Base-by-base conservation (phyloP, 78 protist genomes). In the Speleostelium caveatum region DNA sequence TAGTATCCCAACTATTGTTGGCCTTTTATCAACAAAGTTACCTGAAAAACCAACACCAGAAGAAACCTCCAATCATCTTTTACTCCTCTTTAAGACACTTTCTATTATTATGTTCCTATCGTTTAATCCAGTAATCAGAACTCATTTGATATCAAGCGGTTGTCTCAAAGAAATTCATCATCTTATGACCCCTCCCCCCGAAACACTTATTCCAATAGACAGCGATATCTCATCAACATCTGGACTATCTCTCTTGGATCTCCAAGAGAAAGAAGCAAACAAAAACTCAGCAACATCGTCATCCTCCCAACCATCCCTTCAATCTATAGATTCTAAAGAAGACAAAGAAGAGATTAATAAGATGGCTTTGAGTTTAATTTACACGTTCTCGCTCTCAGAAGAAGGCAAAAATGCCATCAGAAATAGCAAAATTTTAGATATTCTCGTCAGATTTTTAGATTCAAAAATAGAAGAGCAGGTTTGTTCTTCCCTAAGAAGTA, bases 121-220 rank as follows among this genome's bases (percentile, higher is more conserved):
- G 16, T 17, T 16, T 21, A 80, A 67, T 53, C 41, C 61, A 10
- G 21, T 36, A 24, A 53, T 42, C 10, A 65, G 89, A 58, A 67
- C 32, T 24, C 33, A 32, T 14, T 55, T 80, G 21, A 32, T 80
- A 1, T 30, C 53, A 0, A 36, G 56, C 33, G 72, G 42, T 24
- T 80, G 59, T 33, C 30, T 80, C 49, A 80, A 80, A 39, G 33
- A 26, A 26, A 22, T 80, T 5, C 26, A 35, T 1, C 17, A 42
- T 28, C 41, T 80, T 28, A 24, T 80, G 58, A 53, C 89, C 14
- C 89, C 89, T 56, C 89, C 89, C 65, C 89, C 89, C 19, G 89
- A 80, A 30, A 51, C 51, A 3, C 30, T 80, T 28, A 49, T 80
- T 45, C 53, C 89, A 28, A 1, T 80, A 1, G 89, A 80, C 21